Evolutionary conservation across 371 early-diverging fungal species (phyloP).

Genomic region (Mucor plumbeus): DNA sequence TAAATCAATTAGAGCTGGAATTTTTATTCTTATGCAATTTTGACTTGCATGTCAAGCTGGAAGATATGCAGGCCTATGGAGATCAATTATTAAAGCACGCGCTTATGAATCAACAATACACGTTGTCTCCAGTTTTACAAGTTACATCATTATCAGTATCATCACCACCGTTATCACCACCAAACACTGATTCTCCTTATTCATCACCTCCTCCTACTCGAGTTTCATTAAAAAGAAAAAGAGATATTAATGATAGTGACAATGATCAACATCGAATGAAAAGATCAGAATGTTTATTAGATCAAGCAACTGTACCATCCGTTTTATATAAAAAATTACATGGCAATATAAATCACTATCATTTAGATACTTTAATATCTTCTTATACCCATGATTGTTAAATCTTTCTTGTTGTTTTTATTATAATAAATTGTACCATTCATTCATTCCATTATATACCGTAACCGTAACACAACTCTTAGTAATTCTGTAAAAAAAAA

Average conservation of each 20-base stretch:
- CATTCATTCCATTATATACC: not conserved
- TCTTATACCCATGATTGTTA: slow-evolving; percentile 20
- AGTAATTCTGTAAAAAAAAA: not conserved
- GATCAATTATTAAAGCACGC: slow-evolving; percentile 55
- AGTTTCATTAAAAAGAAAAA: slow-evolving; percentile 7
- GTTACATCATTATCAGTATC: slow-evolving; percentile 3
- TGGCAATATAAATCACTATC: slow-evolving; percentile 5
- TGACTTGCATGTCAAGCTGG: slow-evolving; percentile 72
- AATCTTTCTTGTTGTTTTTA: not conserved
- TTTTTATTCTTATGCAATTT: slow-evolving; percentile 86
- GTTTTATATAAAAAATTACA: slow-evolving; percentile 1
- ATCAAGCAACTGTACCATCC: slow-evolving; percentile 8
- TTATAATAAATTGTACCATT: not conserved
- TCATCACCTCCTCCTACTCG: not conserved
- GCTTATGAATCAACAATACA: slow-evolving; percentile 4
- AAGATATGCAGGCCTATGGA: slow-evolving; percentile 76
- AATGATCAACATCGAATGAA: not conserved
- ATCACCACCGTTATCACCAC: slow-evolving; percentile 12
- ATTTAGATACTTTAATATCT: slow-evolving; percentile 17
- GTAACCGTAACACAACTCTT: not conserved
- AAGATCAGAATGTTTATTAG: not conserved
- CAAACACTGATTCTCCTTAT: not conserved
- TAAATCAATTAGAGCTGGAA: slow-evolving; percentile 90
- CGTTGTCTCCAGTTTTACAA: not conserved
- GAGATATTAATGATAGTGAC: not conserved